These are phyloP conservation scores for Leptographium galeiforme DNA, from an alignment of 2,329 filamentous ascomycete genomes.

Conservation along the genomic window DNA sequence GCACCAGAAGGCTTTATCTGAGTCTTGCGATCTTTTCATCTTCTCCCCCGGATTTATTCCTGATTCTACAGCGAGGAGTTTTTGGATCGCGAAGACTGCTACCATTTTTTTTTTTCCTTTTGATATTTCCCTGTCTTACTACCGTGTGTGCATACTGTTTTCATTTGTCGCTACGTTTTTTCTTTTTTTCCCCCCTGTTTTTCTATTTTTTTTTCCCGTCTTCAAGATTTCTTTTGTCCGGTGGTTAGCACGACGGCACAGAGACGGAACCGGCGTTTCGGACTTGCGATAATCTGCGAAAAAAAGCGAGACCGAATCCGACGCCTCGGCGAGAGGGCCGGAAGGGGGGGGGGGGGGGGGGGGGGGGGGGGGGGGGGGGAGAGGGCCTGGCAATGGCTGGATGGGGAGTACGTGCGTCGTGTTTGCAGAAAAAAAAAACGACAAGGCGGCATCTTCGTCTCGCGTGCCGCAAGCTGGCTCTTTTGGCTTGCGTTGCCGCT, in stretches of 20 bases:
- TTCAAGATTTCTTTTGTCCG: not conserved
- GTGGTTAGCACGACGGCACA: not conserved
- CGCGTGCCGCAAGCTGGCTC: not conserved
- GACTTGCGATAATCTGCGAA: not conserved
- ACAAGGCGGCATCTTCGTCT: not conserved
- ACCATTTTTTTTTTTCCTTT: not conserved
- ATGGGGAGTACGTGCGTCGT: not conserved
- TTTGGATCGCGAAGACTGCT: not conserved
- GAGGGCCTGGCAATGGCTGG: not conserved
- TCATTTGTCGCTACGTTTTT: too few relatives aligned
- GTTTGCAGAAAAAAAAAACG: not conserved
- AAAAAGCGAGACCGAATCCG: not conserved
- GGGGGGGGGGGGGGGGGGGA: too few relatives aligned
- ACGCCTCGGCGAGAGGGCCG: not conserved
- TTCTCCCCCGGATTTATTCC: not conserved
- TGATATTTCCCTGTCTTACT: not conserved
- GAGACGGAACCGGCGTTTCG: not conserved
- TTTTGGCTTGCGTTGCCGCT: not conserved
- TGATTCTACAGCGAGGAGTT: conserved; percentile 1
- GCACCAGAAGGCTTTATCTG: not conserved
- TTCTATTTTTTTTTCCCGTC: too few relatives aligned
- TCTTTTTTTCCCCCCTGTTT: too few relatives aligned
- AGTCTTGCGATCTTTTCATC: not conserved
- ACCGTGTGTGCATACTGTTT: not conserved
- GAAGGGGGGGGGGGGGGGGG: too few relatives aligned